Percentiles rank a stretch among this genome's conserved stretches.
Evolutionary conservation across 1,139 yeast species (phyloP).

Genomic region (Taiozyma sp.): DNA sequence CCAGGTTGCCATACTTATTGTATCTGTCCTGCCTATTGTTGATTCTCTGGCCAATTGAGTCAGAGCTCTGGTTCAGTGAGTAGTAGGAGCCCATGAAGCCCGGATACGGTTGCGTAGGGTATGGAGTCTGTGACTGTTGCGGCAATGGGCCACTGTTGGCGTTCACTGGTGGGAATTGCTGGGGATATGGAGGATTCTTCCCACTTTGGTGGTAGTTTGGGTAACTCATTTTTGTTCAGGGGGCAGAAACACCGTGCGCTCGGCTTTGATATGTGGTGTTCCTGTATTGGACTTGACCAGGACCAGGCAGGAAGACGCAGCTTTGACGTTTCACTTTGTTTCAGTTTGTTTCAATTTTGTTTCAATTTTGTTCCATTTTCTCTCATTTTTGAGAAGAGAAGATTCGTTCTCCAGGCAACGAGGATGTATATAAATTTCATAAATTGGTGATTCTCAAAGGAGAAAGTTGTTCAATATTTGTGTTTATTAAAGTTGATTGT

Average conservation of each 20-base stretch:
- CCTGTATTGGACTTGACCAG: no score
- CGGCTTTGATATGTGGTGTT: no score
- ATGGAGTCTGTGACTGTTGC: conserved; percentile 10
- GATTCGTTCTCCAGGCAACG: not conserved
- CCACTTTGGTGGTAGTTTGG: not conserved
- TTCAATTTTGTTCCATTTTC: no score
- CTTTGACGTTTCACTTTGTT: no score
- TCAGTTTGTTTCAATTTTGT: not conserved
- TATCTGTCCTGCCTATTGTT: conserved; percentile 9
- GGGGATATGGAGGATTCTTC: not conserved
- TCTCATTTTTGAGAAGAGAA: not conserved
- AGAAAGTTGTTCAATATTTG: not conserved
- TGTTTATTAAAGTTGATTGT: no score
- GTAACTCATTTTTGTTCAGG: not conserved
- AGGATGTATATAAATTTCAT: not conserved
- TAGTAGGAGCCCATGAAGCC: conserved; percentile 8
- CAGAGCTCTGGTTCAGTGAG: conserved; percentile 11
- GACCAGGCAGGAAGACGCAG: no score
- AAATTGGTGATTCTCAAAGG: not conserved
- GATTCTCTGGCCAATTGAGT: conserved; percentile 13
- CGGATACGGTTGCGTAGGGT: conserved; percentile 17
- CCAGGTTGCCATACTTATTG: conserved; percentile 2
- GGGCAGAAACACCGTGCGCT: no score
- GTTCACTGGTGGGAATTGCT: not conserved
- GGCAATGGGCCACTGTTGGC: not conserved